Evolutionary conservation across 192 early-diverging fungal genomes (phyloP).

Genomic region (Anaeromyces robustus): DNA sequence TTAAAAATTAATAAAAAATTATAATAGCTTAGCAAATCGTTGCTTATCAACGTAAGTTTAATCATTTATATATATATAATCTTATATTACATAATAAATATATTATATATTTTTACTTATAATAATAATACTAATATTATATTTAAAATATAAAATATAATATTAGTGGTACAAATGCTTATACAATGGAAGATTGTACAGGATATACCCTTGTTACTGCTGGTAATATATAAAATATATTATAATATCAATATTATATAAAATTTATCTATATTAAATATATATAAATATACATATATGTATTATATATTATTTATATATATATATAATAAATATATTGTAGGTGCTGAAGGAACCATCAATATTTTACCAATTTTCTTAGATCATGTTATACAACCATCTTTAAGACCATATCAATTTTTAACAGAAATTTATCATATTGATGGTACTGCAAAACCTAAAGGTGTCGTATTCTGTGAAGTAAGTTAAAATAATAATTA

Average conservation of each 20-base stretch:
- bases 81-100: constrained; percentile 13
- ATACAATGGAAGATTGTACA: constrained; percentile 39
- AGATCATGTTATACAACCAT: constrained; percentile 64
- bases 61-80: constrained; percentile 50
- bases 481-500: constrained; percentile 27
- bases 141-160: too few relatives aligned
- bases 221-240: constrained; percentile 4
- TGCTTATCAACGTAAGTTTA: constrained; percentile 31
- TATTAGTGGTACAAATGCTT: constrained; percentile 10
- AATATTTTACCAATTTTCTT: constrained; percentile 62
- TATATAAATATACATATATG: too few relatives aligned
- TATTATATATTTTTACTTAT: neutral
- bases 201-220: constrained; percentile 50
- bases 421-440: constrained; percentile 57
- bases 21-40: constrained; percentile 36
- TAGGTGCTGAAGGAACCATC: constrained; percentile 48
- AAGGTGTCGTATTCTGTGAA: constrained; percentile 63
- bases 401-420: constrained; percentile 34
- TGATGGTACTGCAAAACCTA: constrained; percentile 46
- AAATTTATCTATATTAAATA: too few relatives aligned
- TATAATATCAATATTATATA: constrained; percentile 5
- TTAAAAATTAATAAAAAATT: neutral
- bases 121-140: neutral
- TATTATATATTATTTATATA: too few relatives aligned
- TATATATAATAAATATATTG: neutral